These are phyloP conservation scores for Fagopyrum tataricum DNA, from an alignment of 148 eudicot species.

Conservation along the genomic window DNA sequence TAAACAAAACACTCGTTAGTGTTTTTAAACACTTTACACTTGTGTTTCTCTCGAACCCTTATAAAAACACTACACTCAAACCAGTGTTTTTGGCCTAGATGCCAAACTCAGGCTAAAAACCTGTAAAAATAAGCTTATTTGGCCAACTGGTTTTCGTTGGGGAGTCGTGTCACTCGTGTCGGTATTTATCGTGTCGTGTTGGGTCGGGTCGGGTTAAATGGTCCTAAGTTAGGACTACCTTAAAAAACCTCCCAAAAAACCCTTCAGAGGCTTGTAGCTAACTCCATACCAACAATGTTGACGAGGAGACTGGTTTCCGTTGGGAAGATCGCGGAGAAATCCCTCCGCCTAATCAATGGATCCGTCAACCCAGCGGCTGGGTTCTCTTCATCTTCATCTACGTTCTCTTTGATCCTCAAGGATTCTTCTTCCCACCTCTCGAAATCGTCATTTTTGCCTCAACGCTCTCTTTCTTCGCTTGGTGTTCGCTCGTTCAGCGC, in stretches of 20 bases:
- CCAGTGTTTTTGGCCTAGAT: too few relatives aligned
- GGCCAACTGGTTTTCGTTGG: too few relatives aligned
- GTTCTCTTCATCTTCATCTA: not conserved
- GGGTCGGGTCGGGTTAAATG: not conserved
- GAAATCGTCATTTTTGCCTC: not conserved
- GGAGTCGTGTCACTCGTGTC: not conserved
- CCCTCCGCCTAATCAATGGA: not conserved
- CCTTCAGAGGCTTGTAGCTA: not conserved
- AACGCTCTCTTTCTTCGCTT: not conserved
- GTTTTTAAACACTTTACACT: too few relatives aligned
- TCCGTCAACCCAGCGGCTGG: not conserved
- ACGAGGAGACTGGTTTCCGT: not conserved
- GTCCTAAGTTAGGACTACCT: not conserved
- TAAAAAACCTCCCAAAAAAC: slow-evolving; percentile 8
- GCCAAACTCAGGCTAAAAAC: too few relatives aligned
- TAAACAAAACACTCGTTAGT: too few relatives aligned
- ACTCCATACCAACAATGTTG: not conserved
- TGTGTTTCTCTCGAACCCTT: too few relatives aligned
- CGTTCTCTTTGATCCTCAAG: slow-evolving; percentile 7
- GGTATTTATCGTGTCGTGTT: not conserved
- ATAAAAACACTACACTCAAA: too few relatives aligned
- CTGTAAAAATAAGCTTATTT: too few relatives aligned
- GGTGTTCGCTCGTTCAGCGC: slow-evolving; percentile 3
- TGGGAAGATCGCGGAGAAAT: not conserved
- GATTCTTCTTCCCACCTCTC: not conserved